phyloP scores from a whole-genome alignment of 768 basidiomycete species.

The Suillus hirtellus region DNA sequence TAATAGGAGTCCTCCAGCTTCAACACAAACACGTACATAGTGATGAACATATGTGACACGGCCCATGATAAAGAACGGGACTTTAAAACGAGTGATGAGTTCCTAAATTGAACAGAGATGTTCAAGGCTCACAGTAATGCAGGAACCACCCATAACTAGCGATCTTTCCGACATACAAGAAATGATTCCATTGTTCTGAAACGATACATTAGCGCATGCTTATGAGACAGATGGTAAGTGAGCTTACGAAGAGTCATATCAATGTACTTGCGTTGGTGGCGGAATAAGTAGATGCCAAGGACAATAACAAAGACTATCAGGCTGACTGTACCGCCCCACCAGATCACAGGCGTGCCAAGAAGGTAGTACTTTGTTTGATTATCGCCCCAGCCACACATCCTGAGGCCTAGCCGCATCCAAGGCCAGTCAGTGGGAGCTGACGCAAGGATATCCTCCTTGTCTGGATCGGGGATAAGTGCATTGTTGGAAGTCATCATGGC shows the following conservation, averaged over 20 bases:
- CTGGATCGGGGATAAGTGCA: slow-evolving; percentile 93
- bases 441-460: slow-evolving; percentile 97
- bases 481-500: slow-evolving; percentile 99
- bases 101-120: background rate
- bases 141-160: slow-evolving; percentile 90
- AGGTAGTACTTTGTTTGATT: slow-evolving; percentile 89
- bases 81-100: slow-evolving; percentile 40
- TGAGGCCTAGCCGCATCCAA: slow-evolving; percentile 80
- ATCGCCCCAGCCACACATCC: slow-evolving; percentile 98
- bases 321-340: slow-evolving; percentile 81
- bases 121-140: slow-evolving; percentile 70
- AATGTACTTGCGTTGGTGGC: slow-evolving; percentile 84
- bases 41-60: slow-evolving; percentile 96
- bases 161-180: slow-evolving; percentile 89
- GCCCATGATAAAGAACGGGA: slow-evolving; percentile 97
- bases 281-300: slow-evolving; percentile 70
- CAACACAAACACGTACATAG: slow-evolving; percentile 60
- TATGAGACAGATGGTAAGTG: slow-evolving; percentile 17
- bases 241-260: slow-evolving; percentile 87
- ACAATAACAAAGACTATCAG: slow-evolving; percentile 54
- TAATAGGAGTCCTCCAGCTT: background rate
- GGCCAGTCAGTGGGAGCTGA: slow-evolving; percentile 95
- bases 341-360: slow-evolving; percentile 87
- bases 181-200: slow-evolving; percentile 90
- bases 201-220: background rate